Percentiles rank a stretch among this genome's conserved stretches.
Conservation (phyloP, 139 green algal genomes). For the Coccomyxa sp. region DNA sequence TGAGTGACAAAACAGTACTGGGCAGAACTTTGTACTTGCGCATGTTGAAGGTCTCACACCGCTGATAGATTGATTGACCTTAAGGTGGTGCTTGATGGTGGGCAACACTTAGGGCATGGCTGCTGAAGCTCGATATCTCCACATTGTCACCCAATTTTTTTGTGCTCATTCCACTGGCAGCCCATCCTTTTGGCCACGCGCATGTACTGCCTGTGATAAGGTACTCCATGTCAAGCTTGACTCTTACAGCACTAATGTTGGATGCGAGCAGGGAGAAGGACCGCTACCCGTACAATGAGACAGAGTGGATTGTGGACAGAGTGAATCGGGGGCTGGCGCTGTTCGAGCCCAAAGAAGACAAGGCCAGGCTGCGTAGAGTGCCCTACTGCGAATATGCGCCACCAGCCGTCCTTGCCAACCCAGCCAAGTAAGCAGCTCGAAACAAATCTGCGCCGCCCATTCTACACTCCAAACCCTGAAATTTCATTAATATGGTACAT, state of each 20-base stretch:
- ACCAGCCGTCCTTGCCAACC: not conserved
- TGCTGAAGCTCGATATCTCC: no score
- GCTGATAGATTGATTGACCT: no score
- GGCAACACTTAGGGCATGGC: no score
- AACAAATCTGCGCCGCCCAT: no score
- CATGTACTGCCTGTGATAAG: not conserved
- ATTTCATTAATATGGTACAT: no score
- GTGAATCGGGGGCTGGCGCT: not conserved
- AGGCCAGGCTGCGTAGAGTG: not conserved
- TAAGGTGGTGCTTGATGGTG: no score
- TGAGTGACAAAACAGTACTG: no score
- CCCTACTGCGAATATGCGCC: not conserved
- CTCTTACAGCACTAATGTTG: not conserved
- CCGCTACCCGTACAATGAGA: not conserved
- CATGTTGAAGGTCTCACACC: no score
- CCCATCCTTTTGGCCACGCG: not conserved
- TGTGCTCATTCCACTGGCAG: not conserved
- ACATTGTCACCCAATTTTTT: no score
- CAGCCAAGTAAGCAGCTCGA: not conserved
- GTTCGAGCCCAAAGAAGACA: not conserved
- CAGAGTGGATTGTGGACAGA: not conserved
- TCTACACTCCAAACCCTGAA: no score
- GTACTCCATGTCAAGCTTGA: not conserved
- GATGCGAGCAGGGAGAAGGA: not conserved
- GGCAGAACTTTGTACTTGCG: no score